phyloP scores from a whole-genome alignment of 768 basidiomycete genomes.

The Psilocybe subaeruginosa region DNA sequence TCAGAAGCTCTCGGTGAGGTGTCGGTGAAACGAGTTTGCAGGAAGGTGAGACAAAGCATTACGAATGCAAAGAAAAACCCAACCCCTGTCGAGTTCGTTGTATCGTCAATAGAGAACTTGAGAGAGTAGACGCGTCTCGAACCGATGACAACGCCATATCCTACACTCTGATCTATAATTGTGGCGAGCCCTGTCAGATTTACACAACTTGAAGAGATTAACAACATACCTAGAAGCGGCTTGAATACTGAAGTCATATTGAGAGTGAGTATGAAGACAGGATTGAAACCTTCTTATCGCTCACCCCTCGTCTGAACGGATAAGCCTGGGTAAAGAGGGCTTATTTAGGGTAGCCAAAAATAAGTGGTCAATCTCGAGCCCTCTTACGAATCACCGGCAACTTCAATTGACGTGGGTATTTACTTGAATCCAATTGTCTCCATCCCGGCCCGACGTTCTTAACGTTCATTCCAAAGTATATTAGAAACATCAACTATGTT shows the following conservation, averaged over 20 bases:
- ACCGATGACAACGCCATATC: conserved; percentile 54
- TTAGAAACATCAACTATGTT: no score
- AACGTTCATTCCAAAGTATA: no score
- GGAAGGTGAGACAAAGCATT: conserved; percentile 46
- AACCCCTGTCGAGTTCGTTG: conserved; percentile 34
- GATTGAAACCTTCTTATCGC: no score
- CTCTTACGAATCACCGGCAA: no score
- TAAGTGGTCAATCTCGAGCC: no score
- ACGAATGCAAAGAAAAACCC: conserved; percentile 53
- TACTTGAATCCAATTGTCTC: no score
- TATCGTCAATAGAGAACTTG: neutral
- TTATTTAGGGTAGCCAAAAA: no score
- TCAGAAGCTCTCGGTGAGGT: conserved; percentile 50
- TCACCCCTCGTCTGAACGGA: no score
- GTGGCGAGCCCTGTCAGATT: neutral
- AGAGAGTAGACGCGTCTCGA: conserved; percentile 9
- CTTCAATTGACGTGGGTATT: no score
- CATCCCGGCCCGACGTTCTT: no score
- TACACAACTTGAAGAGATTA: neutral
- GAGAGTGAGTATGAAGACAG: no score
- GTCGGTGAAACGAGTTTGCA: conserved; percentile 49
- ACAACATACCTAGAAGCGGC: conserved; percentile 37
- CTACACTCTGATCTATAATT: conserved; percentile 44
- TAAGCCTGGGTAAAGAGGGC: no score
- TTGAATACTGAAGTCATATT: conserved; percentile 34